Conservation (phyloP, 1,284 basidiomycete genomes). For the Sphagnurus paluster region DNA sequence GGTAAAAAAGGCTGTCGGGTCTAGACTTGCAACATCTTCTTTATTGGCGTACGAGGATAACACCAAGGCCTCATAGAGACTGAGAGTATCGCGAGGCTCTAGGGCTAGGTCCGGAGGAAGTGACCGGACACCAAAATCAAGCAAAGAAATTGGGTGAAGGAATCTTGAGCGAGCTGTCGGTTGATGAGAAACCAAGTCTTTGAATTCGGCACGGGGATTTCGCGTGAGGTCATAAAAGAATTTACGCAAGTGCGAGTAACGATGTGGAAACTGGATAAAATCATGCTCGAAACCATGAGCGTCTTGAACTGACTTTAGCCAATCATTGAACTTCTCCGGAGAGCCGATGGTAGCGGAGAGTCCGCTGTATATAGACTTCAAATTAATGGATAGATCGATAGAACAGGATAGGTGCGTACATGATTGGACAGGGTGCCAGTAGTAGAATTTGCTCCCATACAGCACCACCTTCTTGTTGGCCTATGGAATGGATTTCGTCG, state of each 20-base stretch:
- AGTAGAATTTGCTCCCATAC: conserved; percentile 73
- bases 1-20: conserved; percentile 49
- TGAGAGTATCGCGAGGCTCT: conserved; percentile 56
- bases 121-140: conserved; percentile 47
- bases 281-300: conserved; percentile 57
- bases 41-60: conserved; percentile 17
- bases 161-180: conserved; percentile 44
- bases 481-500: conserved; percentile 74
- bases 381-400: not conserved
- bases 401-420: conserved; percentile 43
- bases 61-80: conserved; percentile 47
- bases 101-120: conserved; percentile 63
- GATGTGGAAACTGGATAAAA: conserved; percentile 62
- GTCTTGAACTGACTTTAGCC: conserved; percentile 61
- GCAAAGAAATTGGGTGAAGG: conserved; percentile 59
- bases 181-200: conserved; percentile 36
- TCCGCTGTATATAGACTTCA: conserved; percentile 41
- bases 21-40: conserved; percentile 35
- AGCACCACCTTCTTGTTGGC: conserved; percentile 64
- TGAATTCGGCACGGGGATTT: conserved; percentile 27
- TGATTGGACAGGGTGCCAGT: conserved; percentile 65
- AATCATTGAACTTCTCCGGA: conserved; percentile 62
- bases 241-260: conserved; percentile 73
- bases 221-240: conserved; percentile 48
- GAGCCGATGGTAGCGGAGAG: conserved; percentile 70